These are phyloP conservation scores for Neurospora sp. DNA, from an alignment of 495 filamentous ascomycete species.

Conservation along the genomic window DNA sequence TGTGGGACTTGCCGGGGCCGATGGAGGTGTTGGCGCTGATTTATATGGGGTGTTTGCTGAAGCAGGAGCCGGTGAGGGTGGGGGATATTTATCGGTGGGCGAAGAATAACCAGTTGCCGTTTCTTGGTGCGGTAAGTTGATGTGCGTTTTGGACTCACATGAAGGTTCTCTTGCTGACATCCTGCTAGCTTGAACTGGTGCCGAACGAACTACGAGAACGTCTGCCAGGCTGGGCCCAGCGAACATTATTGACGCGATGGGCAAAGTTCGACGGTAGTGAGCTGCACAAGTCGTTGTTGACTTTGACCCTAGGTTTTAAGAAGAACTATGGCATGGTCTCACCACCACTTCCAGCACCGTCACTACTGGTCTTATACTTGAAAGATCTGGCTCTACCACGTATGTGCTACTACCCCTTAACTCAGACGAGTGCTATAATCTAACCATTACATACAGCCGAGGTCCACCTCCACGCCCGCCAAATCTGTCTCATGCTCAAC, in stretches of 20 bases:
- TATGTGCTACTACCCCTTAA: constrained; percentile 31
- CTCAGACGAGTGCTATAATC: not conserved
- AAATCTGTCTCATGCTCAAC: constrained; percentile 46
- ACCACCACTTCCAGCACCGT: constrained; percentile 58
- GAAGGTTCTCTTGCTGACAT: not conserved
- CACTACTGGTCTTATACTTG: constrained; percentile 59
- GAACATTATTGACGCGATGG: constrained; percentile 44
- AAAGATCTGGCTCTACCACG: constrained; percentile 67
- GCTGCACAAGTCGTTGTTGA: constrained; percentile 53
- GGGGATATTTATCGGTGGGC: constrained; percentile 37
- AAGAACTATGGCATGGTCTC: constrained; percentile 59
- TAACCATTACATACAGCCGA: constrained; percentile 34
- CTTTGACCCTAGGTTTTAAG: constrained; percentile 52
- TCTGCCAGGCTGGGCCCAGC: constrained; percentile 49
- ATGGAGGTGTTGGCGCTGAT: constrained; percentile 35
- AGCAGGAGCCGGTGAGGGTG: constrained; percentile 31
- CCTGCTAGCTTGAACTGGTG: constrained; percentile 24
- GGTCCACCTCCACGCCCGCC: constrained; percentile 52
- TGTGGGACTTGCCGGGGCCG: constrained; percentile 31
- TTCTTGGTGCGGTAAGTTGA: constrained; percentile 27
- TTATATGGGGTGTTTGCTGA: constrained; percentile 35
- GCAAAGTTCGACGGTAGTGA: constrained; percentile 35
- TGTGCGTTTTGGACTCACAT: too few species aligned
- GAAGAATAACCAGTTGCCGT: constrained; percentile 30
- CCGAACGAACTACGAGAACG: constrained; percentile 57